phyloP scores from a whole-genome alignment of 495 filamentous ascomycete genomes.

The Wilcoxina mikolae region DNA sequence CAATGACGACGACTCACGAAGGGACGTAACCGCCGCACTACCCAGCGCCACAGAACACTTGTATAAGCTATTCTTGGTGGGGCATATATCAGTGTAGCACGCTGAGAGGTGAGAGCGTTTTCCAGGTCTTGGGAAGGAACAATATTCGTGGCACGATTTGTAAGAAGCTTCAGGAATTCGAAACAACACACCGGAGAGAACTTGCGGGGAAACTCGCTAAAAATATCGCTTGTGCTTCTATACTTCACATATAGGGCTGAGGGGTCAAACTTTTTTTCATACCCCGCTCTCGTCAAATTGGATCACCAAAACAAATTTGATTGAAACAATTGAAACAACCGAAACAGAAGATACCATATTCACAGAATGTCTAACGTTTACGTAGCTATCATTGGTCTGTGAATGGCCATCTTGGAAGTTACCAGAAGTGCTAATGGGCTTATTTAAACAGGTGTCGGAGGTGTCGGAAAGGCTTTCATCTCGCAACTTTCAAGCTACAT shows the following conservation, averaged over 20 bases:
- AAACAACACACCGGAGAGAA: too few species aligned
- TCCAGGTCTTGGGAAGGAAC: too few species aligned
- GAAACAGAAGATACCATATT: background rate
- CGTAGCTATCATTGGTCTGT: conserved; percentile 32
- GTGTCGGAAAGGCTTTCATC: conserved; percentile 85
- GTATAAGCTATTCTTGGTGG: too few species aligned
- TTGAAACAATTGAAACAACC: background rate
- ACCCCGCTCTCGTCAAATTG: conserved; percentile 5
- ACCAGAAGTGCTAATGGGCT: background rate
- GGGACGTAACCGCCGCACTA: too few species aligned
- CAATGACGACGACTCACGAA: too few species aligned
- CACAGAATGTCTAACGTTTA: conserved; percentile 23
- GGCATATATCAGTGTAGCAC: too few species aligned
- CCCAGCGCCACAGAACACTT: too few species aligned
- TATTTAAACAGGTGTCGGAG: conserved; percentile 56
- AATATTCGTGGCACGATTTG: too few species aligned
- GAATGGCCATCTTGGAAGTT: background rate
- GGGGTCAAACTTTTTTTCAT: background rate
- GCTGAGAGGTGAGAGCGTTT: too few species aligned
- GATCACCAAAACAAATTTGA: background rate
- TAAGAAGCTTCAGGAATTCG: too few species aligned
- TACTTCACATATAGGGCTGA: conserved; percentile 1
- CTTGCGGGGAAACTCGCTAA: too few species aligned
- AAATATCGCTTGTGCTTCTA: too few species aligned
- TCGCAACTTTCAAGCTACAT: conserved; percentile 51